Evolutionary conservation across 1,284 basidiomycete species (phyloP), one percentile per base, ranked within the genome.

Genomic region (Trichosporon asahii): DNA sequence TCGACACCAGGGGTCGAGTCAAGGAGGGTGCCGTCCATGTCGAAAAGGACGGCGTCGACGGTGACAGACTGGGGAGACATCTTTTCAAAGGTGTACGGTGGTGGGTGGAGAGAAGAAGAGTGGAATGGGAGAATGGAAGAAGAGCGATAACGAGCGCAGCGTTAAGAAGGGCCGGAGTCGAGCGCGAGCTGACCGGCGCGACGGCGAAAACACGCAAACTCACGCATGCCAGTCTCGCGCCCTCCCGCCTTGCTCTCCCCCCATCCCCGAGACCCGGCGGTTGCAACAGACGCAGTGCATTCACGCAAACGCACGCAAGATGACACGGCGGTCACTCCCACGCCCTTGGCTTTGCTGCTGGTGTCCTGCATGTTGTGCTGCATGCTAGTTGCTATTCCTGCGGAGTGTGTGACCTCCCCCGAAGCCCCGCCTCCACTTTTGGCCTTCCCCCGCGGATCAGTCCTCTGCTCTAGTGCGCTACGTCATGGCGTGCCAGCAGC

Each of bases 11-110:
- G 81, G 9, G 82, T 84, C 12, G 81, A 82, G 68, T 82, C 80
- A 15, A 83, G 75, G 31, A 83, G 73, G 5, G 81, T 83, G 57
- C 82, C 82, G 74, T 83, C 82, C 82, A 83, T 83, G 72, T 83
- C 82, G 71, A 79, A 82, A 40, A 82, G 76, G 64, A 81, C 40
- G 15, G 64, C 75, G 64, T 66, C 68, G 31, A 68, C 66, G 33
- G 67, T 72, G 57, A 66, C 66, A 18, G 67, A n/a, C 57, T 61
- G 57, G 21, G 57, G 57, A 9, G 49, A 15, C 29, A 37, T 63
- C 27, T 37, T 63, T 27, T 25, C 25, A 14, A 9, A 33, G 14
- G 53, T 27, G 25, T 57, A 27, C 53, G 53, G 27, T 57, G 53
- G 23, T 23, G 49, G 21, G 14, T 15, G n/a, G n/a, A n/a, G n/a